phyloP scores from a whole-genome alignment of 306 rosid genomes.

The Lablab purpureus region DNA sequence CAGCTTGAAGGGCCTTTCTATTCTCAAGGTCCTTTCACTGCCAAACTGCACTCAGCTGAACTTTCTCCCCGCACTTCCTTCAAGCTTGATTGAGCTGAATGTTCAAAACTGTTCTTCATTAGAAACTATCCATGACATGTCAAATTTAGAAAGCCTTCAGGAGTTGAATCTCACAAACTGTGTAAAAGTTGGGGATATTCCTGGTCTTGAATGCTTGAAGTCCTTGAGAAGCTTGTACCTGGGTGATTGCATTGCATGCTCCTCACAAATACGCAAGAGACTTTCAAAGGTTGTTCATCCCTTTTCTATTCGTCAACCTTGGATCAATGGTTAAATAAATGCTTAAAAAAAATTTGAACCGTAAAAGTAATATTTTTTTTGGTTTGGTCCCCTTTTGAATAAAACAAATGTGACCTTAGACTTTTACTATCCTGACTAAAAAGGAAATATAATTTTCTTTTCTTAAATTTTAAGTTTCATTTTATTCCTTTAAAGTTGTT shows the following conservation, averaged over 20 bases:
- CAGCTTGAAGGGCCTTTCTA: constrained; percentile 60
- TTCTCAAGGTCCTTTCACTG: constrained; percentile 53
- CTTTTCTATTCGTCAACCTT: constrained; percentile 21
- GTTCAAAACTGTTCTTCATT: constrained; percentile 58
- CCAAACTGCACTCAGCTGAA: constrained; percentile 52
- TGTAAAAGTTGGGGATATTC: constrained; percentile 60
- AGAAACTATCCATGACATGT: constrained; percentile 57
- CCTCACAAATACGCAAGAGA: constrained; percentile 48
- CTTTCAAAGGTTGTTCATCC: constrained; percentile 63
- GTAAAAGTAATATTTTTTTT: too few relatives aligned
- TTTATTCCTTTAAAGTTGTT: too few relatives aligned
- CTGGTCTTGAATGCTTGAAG: constrained; percentile 68
- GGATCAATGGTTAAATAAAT: neutral
- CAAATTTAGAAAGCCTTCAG: constrained; percentile 56
- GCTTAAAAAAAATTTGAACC: neutral
- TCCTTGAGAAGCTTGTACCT: constrained; percentile 62
- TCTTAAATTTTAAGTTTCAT: too few relatives aligned
- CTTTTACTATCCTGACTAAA: too few relatives aligned
- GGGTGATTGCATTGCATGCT: constrained; percentile 63
- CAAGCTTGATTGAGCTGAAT: constrained; percentile 59
- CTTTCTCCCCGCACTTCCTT: constrained; percentile 73
- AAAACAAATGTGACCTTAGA: too few relatives aligned
- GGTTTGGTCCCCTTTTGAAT: too few relatives aligned
- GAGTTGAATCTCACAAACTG: constrained; percentile 68
- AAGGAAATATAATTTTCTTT: too few relatives aligned